Evolutionary conservation across 768 basidiomycete species (phyloP), one percentile per base, ranked within the genome.

Genomic region (Exidia glandulosa): DNA sequence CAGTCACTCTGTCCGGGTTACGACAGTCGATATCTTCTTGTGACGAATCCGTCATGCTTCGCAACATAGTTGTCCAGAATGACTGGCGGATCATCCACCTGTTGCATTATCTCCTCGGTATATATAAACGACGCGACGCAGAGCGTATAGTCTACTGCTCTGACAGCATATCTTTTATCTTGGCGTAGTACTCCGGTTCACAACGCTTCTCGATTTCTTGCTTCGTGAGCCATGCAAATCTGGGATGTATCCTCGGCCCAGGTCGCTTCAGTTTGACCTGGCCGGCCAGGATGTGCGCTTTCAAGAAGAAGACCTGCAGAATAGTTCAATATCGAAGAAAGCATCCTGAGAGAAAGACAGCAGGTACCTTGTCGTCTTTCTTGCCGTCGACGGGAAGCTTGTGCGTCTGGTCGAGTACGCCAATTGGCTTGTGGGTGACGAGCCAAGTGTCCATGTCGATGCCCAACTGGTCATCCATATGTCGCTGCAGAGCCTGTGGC

Each of bases 201-300:
- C 93, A 84, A 58, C 79, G 79, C 13, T 79, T 73, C 69, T 85
- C 76, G 50, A 97, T 85, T 76, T 99, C 95, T 69, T 91, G 80
- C 73, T 93, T 92, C 56, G 92, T 95, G 62, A 97, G 76, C 94
- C 94, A 98, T 6, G 91, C 94, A 74, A 90, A 94, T 90, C 89
- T 56, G 76, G 74, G 62, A 88, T 75, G 25, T 73, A 69, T 63
- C n/a, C n/a, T n/a, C n/a, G n/a, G n/a, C 78, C 71, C n/a, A 76
- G 69, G 32, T 5, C 25, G 50, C 23, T 45, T 81, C 19, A 86
- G 83, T 23, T 75, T 76, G 32, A 86, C 87, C 70, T 94, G 89
- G 19, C 95, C 95, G 2, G 90, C 85, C 67, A 97, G 79, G 58
- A 97, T 90, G 68, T 96, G 94, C 23, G 84, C 90, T 70, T 96